phyloP scores from a whole-genome alignment of 805 yeast species.

The Henningerozyma blattae region DNA sequence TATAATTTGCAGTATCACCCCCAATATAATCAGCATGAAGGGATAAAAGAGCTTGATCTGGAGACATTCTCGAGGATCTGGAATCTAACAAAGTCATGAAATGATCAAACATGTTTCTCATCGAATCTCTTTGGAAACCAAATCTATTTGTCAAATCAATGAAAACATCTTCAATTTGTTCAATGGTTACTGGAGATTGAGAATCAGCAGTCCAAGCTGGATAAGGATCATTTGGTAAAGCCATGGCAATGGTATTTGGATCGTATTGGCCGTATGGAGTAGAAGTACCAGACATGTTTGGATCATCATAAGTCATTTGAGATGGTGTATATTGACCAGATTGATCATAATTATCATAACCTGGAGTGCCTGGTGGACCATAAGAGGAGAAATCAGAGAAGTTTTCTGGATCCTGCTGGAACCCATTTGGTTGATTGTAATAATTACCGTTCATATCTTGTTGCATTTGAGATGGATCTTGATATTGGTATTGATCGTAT shows the following conservation, averaged over 20 bases:
- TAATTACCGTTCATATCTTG: conserved; percentile 2
- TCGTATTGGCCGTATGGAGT: conserved; percentile 57
- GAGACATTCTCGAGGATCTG: conserved; percentile 78
- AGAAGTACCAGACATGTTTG: conserved; percentile 67
- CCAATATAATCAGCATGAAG: conserved; percentile 83
- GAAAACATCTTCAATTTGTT: conserved; percentile 76
- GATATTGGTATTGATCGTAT: conserved; percentile 21
- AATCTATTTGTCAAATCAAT: conserved; percentile 72
- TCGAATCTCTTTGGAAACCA: conserved; percentile 85
- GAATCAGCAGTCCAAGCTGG: conserved; percentile 99
- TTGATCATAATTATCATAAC: conserved; percentile 22
- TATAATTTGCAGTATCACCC: conserved; percentile 75
- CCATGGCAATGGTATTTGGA: conserved; percentile 51
- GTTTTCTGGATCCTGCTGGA: too few relatives aligned
- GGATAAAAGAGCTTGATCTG: conserved; percentile 69
- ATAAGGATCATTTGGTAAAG: conserved; percentile 81
- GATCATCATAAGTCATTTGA: conserved; percentile 69
- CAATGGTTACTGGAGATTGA: conserved; percentile 70
- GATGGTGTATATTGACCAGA: conserved; percentile 66
- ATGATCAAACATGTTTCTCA: conserved; percentile 84
- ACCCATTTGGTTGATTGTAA: conserved; percentile 18
- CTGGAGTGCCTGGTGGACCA: conserved; percentile 41
- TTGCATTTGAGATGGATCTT: conserved; percentile 27
- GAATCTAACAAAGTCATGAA: conserved; percentile 77
- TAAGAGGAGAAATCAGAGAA: conserved; percentile 60